Evolutionary conservation across 495 filamentous ascomycete genomes (phyloP).

Genomic region (Hyphodiscus hymeniophilus): DNA sequence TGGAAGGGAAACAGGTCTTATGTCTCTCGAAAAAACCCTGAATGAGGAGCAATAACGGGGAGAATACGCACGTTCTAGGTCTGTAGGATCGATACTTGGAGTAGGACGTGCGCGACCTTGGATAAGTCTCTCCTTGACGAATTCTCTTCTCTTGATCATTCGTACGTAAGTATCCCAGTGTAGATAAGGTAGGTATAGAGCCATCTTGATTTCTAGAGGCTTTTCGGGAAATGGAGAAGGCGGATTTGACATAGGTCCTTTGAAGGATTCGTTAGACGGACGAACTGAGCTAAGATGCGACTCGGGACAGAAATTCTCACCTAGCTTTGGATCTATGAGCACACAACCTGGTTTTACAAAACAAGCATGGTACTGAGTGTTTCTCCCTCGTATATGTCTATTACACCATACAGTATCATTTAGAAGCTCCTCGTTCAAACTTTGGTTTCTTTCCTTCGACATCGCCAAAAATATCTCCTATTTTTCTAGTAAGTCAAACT

Average conservation of each 20-base stretch:
- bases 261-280: too few species aligned
- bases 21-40: too few species aligned
- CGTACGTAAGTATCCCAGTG: constrained; percentile 61
- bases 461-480: too few species aligned
- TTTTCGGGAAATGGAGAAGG: neutral
- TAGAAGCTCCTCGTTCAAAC: too few species aligned
- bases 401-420: constrained; percentile 29
- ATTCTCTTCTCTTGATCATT: constrained; percentile 48
- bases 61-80: constrained; percentile 49
- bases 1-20: too few species aligned
- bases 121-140: constrained; percentile 43
- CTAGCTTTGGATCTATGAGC: constrained; percentile 37
- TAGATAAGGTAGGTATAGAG: constrained; percentile 46
- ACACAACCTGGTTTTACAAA: constrained; percentile 37
- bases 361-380: constrained; percentile 36
- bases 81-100: constrained; percentile 42
- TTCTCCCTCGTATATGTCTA: constrained; percentile 36
- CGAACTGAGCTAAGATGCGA: too few species aligned
- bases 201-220: constrained; percentile 25
- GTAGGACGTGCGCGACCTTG: constrained; percentile 53
- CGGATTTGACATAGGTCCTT: too few species aligned
- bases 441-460: too few species aligned
- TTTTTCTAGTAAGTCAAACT: too few species aligned
- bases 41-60: too few species aligned
- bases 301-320: constrained; percentile 34